Base-by-base conservation (phyloP, 2,329 filamentous ascomycete genomes). In the Parastagonospora nodorum region DNA sequence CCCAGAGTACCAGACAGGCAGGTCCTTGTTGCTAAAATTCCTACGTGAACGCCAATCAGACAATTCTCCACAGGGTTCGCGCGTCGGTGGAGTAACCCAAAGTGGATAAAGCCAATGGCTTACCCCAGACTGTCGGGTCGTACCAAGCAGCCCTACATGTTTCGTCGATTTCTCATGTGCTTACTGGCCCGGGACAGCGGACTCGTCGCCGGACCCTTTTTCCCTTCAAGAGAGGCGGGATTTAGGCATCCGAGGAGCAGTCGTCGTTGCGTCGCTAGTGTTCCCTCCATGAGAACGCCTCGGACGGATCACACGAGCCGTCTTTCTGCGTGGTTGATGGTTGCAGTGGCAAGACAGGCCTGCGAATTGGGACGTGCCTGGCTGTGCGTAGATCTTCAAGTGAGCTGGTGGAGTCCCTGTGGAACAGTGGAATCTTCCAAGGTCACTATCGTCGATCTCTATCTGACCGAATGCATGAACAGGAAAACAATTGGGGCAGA, bases 31-130 rank as follows among this genome's bases (percentile, higher is more conserved):
- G 29, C 11, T 28, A 39, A 32, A 29, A n/a, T 24, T 14, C 19
- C 28, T 24, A 7, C 15, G 30, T 28, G 14, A 32, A 42, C 16
- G 19, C 46, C 43, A 53, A 48, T 47, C 31, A 42, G 24, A 36
- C 16, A 32, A 36, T 46, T 19, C 27, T 12, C 42, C 39, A 48
- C 16, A 36, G 28, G 42, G 30, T 37, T 49, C 24, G 41, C 29
- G 36, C 30, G 19, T 42, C 46, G 51, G 51, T 40, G 42, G 38
- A 51, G 29, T 40, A 40, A 33, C 47, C 42, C 5, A 29, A 51
- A 27, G 37, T 14, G 41, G 57, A 37, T 45, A 45, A 39, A 29
- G 45, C 42, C 51, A 35, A 14, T 44, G 16, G 15, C 9, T 11
- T 32, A 7, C 38, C 35, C 46, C 46, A 35, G 19, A 39, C 12